Evolutionary conservation across 345 rosid species (phyloP), one percentile per base, ranked within the genome.

Genomic region (Anastatica hierochuntica): DNA sequence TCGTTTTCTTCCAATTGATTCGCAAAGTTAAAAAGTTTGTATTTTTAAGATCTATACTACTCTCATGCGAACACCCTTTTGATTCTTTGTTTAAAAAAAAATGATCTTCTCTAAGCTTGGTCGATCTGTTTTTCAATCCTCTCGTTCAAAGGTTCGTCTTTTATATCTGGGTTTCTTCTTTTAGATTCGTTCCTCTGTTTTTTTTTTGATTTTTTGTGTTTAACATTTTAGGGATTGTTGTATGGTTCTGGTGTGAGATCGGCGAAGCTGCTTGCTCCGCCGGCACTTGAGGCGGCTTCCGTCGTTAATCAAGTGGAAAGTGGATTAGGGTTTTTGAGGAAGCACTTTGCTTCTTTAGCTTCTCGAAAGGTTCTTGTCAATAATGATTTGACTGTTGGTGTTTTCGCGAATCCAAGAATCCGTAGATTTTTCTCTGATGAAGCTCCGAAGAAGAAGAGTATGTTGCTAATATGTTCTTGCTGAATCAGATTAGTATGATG

Each of bases 341-440:
- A 74, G 5, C 79, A 79, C 59, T 68, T 87, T 24, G 68, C 75
- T 57, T 73, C 88, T 2, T 48, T 76, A 49, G 70, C 72, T 40
- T 38, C 72, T 53, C 27, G 29, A 5, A 69, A 76, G 51, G 75
- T 55, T 26, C 64, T 70, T 14, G 10, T 29, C 19, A 43, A 56
- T 0, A 68, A 56, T 52, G 75, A 82, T 72, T 72, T 84, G 26
- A 77, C n/a, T n/a, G 5, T 46, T 51, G 71, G 54, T 63, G 70
- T 72, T 67, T 76, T 86, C 20, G 89, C 83, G 15, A 79, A 79
- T 72, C 95, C 88, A 34, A 73, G 66, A 59, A 31, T 75, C 30
- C 67, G 63, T 35, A 56, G 95, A n/a, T 72, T 87, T 65, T 84
- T 80, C 78, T 84, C 84, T 34, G 74, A 60, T 13, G 83, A 87